Base-by-base conservation (phyloP, 2,329 filamentous ascomycete species). In the Pseudonectria buxi region DNA sequence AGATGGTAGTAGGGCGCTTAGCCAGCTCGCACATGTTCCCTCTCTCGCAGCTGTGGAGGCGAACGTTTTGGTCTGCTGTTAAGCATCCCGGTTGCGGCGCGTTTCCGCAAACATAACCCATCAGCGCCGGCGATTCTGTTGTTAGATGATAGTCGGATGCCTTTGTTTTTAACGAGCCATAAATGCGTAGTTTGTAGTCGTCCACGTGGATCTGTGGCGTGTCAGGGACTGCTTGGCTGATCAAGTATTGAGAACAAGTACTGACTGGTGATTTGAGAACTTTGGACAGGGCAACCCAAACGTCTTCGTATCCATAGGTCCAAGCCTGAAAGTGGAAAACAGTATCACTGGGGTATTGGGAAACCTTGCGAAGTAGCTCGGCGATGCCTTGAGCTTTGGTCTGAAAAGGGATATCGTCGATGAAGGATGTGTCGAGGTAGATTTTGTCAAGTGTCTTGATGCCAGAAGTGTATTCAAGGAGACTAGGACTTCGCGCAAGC, bases 301-400 rank as follows among this genome's bases (percentile, higher is more conserved):
- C 87, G 34, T 94, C 84, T 56, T 96, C 89, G 44, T 95, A 95
- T 1, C 71, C 72, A 54, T 92, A 92, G 0, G 90, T 95, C 88
- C 89, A 95, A 1, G 87, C 77, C 37, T 88, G 77, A 30, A 96
- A 72, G 56, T 94, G 84, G 51, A 95, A 95, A 1, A 83, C 58
- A 0, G 87, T 94, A 26, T 86, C 76, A 2, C 66, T 43, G 0
- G 88, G 82, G 55, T 90, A 94, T 15, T 63, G 54, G 0, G 64
- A 58, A 0, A 95, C 71, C 46, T 87, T 83, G 4, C 66, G 62
- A 1, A 95, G 52, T 0, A 95, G 69, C 51, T 95, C 85, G 1
- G 64, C 64, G 10, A 95, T 66, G 0, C 89, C 89, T 34, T 90
- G 76, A 1, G 82, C 78, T 55, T 95, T 81, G 0, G 72, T 68